These are phyloP conservation scores for Triticum turgidum DNA, from an alignment of 176 grass and related monocot genomes.

Conservation along the genomic window DNA sequence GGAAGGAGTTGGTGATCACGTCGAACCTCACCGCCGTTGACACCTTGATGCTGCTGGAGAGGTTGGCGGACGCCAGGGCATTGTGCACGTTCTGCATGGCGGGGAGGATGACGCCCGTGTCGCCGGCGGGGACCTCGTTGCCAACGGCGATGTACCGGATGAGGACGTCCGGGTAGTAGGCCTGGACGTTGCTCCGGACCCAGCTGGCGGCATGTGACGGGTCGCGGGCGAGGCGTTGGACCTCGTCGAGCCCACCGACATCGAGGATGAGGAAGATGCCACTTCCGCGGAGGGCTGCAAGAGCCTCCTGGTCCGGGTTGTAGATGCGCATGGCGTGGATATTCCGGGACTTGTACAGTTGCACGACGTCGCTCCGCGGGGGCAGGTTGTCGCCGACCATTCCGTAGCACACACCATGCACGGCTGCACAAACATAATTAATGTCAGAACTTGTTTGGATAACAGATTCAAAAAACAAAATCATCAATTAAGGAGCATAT, in stretches of 20 bases:
- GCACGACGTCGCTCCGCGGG: slow-evolving; percentile 36
- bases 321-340: slow-evolving; percentile 66
- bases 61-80: neutral
- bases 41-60: neutral
- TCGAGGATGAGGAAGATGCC: slow-evolving; percentile 43
- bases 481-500: too few relatives aligned
- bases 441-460: too few relatives aligned
- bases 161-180: neutral
- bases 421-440: neutral
- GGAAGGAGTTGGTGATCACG: neutral
- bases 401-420: slow-evolving; percentile 65
- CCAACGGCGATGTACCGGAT: slow-evolving; percentile 53
- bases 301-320: slow-evolving; percentile 27
- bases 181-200: slow-evolving; percentile 37
- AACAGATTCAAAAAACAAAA: too few relatives aligned
- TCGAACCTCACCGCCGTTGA: neutral
- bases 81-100: neutral
- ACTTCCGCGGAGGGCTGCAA: slow-evolving; percentile 44
- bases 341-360: slow-evolving; percentile 54
- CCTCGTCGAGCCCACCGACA: slow-evolving; percentile 17
- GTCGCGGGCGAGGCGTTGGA: slow-evolving; percentile 27
- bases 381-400: slow-evolving; percentile 48
- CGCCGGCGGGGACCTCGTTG: slow-evolving; percentile 40
- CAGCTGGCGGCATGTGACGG: neutral
- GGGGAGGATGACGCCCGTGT: neutral